Base-by-base conservation (phyloP, 768 basidiomycete species). In the Leccinellum albellum region DNA sequence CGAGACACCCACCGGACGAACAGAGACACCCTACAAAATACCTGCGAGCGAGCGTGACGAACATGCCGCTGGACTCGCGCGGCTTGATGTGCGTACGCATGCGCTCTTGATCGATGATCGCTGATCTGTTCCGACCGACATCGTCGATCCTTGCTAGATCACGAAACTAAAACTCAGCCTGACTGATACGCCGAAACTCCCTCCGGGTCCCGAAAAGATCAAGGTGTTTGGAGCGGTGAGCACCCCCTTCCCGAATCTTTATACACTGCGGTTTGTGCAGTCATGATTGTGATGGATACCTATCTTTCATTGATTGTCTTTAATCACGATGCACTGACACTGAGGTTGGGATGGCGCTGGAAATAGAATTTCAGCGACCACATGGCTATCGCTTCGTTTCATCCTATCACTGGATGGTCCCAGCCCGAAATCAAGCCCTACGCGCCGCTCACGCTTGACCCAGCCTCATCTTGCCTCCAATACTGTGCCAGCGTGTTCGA, bases 351-450 rank as follows among this genome's bases (percentile, higher is more conserved):
- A 10, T 32, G 15, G 55, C 17, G 20, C n/a, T 3, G 2, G 2
- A 1, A 6, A 58, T 47, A 64, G 62, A 33, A 0, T 21, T 52
- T 56, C 2, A 61, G 83, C 5, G 89, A 94, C 72, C 89, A 94
- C 70, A 93, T 93, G 89, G 78, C 89, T 29, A 71, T 86, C 33
- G 74, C 80, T 23, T 76, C 78, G n/a, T 89, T 83, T 73, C 77
- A 86, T 50, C 85, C 86, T 0, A 61, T 68, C 17, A 76, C 71
- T 4, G 89, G 89, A 10, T 91, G 89, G 89, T 82, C 81, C 8
- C 72, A 78, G 1, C 89, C 89, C 0, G 81, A 87, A 62, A 88
- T 91, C 65, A 85, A 82, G 64, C 88, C 88, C 0, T 89, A 87
- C 62, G 82, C 74, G 7, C 83, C 83, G 4, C 68, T 89, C 33